Conservation (phyloP, 257 asterid genomes). For the Paulownia fortunei region DNA sequence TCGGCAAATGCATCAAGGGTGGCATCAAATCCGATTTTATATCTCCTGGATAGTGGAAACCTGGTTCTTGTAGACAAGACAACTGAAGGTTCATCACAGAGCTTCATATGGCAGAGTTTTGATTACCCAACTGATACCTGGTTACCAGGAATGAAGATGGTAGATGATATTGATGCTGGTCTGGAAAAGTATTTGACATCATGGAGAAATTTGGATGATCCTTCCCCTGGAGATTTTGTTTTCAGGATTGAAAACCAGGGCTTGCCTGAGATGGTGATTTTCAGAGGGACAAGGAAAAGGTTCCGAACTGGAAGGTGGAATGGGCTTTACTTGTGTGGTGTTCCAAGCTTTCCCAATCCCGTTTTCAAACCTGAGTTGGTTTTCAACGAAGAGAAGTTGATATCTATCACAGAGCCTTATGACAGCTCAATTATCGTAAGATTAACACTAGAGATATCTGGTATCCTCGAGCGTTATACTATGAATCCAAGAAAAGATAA, state of each 20-base stretch:
- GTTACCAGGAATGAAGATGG: conserved; percentile 35
- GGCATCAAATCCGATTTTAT: conserved; percentile 23
- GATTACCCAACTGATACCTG: too few species aligned
- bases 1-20: conserved; percentile 3
- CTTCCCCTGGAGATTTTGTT: conserved; percentile 43
- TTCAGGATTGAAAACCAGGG: conserved; percentile 23
- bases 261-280: conserved; percentile 30
- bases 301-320: conserved; percentile 44
- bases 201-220: conserved; percentile 46
- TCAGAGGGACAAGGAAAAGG: neutral
- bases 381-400: conserved; percentile 17
- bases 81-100: neutral
- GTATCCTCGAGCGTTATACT: neutral
- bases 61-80: conserved; percentile 21
- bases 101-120: conserved; percentile 47
- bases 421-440: conserved; percentile 16
- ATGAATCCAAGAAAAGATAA: conserved; percentile 24
- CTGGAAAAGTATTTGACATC: conserved; percentile 35
- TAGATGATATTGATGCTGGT: conserved; percentile 9
- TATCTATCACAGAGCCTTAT: conserved; percentile 7
- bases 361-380: neutral
- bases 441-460: conserved; percentile 23
- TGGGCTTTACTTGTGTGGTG: conserved; percentile 36
- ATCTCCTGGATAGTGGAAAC: conserved; percentile 38
- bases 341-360: conserved; percentile 4